These are phyloP conservation scores for Kockovaella imperatae DNA, from an alignment of 768 basidiomycete species.

Conservation along the genomic window DNA sequence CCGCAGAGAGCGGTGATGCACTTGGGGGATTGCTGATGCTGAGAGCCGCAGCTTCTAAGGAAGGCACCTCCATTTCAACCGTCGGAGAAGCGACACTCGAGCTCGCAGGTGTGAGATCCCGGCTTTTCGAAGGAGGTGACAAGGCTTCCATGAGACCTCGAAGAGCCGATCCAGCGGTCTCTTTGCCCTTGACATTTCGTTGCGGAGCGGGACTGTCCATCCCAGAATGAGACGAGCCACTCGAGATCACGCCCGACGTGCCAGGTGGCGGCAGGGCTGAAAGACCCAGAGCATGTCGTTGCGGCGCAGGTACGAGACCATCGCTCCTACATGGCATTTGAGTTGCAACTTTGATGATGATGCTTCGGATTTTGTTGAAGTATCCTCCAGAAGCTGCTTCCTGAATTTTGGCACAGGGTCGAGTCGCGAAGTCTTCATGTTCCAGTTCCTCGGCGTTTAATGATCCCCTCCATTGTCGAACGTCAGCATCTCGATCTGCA, in stretches of 20 bases:
- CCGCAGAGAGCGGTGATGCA: slow-evolving; percentile 3
- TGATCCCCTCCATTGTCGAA: slow-evolving; percentile 13
- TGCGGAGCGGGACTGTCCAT: too few species aligned
- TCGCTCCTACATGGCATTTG: slow-evolving; percentile 24
- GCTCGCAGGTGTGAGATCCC: slow-evolving; percentile 10
- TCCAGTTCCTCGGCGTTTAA: slow-evolving; percentile 16
- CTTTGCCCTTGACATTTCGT: neutral
- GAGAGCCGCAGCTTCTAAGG: neutral
- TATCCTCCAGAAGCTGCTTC: slow-evolving; percentile 23
- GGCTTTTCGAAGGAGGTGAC: slow-evolving; percentile 18
- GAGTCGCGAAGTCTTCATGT: slow-evolving; percentile 15
- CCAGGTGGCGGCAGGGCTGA: too few species aligned
- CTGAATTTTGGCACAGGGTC: slow-evolving; percentile 23
- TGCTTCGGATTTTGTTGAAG: slow-evolving; percentile 31
- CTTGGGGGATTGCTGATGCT: slow-evolving; percentile 15
- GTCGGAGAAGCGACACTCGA: neutral
- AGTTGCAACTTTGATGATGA: slow-evolving; percentile 29
- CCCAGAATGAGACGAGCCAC: too few species aligned
- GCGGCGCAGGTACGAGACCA: neutral
- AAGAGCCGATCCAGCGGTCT: neutral
- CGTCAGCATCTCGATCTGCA: slow-evolving; percentile 39
- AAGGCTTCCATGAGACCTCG: slow-evolving; percentile 6
- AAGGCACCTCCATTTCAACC: neutral
- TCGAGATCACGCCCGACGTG: too few species aligned
- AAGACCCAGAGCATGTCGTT: too few species aligned